These are phyloP conservation scores for Kwoniella dejecticola DNA, from an alignment of 768 basidiomycete genomes.

Conservation along the genomic window DNA sequence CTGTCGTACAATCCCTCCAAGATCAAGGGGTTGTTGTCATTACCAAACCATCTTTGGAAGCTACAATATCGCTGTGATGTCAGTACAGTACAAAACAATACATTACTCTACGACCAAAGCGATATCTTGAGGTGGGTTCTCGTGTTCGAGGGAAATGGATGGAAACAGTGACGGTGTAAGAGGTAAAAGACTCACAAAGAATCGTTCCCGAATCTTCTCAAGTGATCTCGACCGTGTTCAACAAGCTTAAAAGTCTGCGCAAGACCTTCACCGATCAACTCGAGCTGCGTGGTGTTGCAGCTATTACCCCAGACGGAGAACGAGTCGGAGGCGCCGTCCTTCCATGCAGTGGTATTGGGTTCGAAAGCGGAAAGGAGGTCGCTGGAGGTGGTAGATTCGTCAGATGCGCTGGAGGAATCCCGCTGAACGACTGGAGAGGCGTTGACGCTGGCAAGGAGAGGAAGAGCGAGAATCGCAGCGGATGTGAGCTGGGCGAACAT, in stretches of 20 bases:
- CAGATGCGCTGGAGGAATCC: neutral
- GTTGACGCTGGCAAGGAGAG: neutral
- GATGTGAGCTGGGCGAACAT: constrained; percentile 7
- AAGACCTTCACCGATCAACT: constrained; percentile 27
- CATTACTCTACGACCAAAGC: too few species aligned
- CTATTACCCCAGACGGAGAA: constrained; percentile 14
- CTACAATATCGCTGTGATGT: constrained; percentile 4
- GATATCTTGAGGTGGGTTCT: neutral
- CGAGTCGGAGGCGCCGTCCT: neutral
- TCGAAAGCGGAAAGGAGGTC: neutral
- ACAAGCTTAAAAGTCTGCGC: constrained; percentile 20
- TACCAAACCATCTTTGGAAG: constrained; percentile 32
- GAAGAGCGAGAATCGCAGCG: neutral
- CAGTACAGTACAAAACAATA: too few species aligned
- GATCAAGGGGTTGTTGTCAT: constrained; percentile 15
- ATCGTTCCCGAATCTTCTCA: constrained; percentile 29
- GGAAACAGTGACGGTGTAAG: too few species aligned
- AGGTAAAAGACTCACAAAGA: constrained; percentile 18
- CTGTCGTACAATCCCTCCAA: constrained; percentile 30
- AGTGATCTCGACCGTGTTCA: constrained; percentile 24
- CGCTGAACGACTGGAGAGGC: neutral
- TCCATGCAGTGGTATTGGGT: constrained; percentile 12
- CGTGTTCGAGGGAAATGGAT: too few species aligned
- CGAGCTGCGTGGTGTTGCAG: constrained; percentile 24
- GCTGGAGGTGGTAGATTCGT: neutral